Percentiles rank a stretch among this genome's conserved stretches.
phyloP scores from a whole-genome alignment of 2,329 filamentous ascomycete species.

The Ophiostoma sp. region DNA sequence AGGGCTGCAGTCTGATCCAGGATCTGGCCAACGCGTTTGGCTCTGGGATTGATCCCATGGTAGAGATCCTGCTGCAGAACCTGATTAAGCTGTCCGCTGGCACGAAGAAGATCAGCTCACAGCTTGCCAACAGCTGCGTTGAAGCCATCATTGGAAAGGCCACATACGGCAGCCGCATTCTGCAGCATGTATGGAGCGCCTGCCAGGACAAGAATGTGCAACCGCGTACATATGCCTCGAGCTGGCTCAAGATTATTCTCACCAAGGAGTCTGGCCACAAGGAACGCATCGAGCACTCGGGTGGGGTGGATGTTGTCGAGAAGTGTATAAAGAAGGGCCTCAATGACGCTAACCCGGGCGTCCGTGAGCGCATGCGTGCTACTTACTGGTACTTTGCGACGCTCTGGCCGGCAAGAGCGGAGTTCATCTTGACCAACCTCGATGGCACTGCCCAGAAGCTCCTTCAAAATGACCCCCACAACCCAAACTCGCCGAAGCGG shows the following conservation, averaged over 20 bases:
- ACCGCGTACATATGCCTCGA: conserved; percentile 69
- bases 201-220: conserved; percentile 92
- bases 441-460: conserved; percentile 73
- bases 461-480: conserved; percentile 75
- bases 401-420: conserved; percentile 72
- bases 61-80: conserved; percentile 82
- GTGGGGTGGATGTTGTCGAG: conserved; percentile 75
- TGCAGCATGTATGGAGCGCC: conserved; percentile 79
- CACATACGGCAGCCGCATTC: conserved; percentile 71
- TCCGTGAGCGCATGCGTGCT: conserved; percentile 76
- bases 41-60: conserved; percentile 75
- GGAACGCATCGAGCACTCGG: conserved; percentile 73
- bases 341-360: conserved; percentile 81
- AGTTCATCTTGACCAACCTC: conserved; percentile 67
- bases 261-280: conserved; percentile 74
- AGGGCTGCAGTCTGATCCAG: conserved; percentile 76
- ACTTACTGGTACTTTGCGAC: conserved; percentile 80
- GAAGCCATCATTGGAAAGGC: conserved; percentile 72
- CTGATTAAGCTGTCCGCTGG: conserved; percentile 83
- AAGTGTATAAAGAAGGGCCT: conserved; percentile 86
- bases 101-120: conserved; percentile 88
- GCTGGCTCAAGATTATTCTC: conserved; percentile 79
- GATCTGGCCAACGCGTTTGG: conserved; percentile 74
- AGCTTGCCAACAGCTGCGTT: conserved; percentile 76
- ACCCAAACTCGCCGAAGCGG: conserved; percentile 64